Evolutionary conservation across 305 asterid genomes (phyloP), one percentile per base, ranked within the genome.

Genomic region (Salvia sclarea): DNA sequence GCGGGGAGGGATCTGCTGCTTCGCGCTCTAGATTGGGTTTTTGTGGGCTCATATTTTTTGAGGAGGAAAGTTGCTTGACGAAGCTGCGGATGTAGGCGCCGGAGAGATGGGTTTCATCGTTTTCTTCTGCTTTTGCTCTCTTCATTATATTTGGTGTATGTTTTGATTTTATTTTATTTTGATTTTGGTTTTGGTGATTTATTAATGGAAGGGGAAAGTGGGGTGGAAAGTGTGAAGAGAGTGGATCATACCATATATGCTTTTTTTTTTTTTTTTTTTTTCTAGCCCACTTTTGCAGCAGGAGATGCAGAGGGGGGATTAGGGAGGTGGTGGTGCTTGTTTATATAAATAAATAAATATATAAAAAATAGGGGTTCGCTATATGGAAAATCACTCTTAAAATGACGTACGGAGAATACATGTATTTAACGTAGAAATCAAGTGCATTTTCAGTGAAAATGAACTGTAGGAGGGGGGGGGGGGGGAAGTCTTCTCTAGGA

Each of bases 21-120:
- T 75, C 83, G n/a, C n/a, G n/a, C 38, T 81, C 86, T 28, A 68
- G 58, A 68, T 35, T 37, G 22, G 3, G 2, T 76, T 77, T 58
- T 72, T 77, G 66, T 78, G n/a, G n/a, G n/a, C 81, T 56, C 80
- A 66, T 17, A 82, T 80, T 83, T 77, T 85, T 79, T 55, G 90
- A 53, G 17, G 72, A 79, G 83, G 93, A 68, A 43, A 91, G 56
- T 37, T 88, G 91, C 69, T 88, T 86, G 31, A 91, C 96, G 43
- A 88, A 86, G 87, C 82, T 88, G 63, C 97, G 85, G 59, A 91
- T 88, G 81, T 88, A 88, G 57, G 96, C 89, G 68, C 96, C 92
- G 2, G 97, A 91, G 65, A 91, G 79, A 62, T 84, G 88, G 79
- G 95, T 85, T 73, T 79, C 87, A 72, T 76, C 85, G 53, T 66